Evolutionary conservation across 2,329 filamentous ascomycete species (phyloP), one percentile per base, ranked within the genome.

Genomic region (Ophiostoma piceae): DNA sequence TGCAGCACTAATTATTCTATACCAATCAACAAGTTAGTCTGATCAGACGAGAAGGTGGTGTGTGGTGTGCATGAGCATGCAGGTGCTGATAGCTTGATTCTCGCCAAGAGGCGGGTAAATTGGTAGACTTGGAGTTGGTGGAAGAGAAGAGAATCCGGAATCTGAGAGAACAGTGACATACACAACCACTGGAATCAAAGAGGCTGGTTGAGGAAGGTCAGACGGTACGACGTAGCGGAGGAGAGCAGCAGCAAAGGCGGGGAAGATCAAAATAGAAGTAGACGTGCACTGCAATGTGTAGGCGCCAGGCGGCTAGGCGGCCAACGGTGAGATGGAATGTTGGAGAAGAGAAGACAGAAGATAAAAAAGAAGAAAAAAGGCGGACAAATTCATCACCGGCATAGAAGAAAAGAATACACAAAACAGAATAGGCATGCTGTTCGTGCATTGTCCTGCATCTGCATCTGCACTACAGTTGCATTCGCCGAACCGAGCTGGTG

Each of bases 11-110:
- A 29, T 2, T 29, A 29, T 2, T 29, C 26, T 29, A 29, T 29
- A 29, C 26, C 26, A 29, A 29, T 29, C 26, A 14, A n/a, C 5
- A 12, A 47, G 43, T 14, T 47, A 47, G 43, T 47, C 43, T 16
- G 26, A 29, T 47, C 5, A 5, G 51, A 8, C 51, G 3, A 57
- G 51, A 62, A 62, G 57, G 12, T 62, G 57, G 57, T 62, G 57
- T 62, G 57, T 32, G 57, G 57, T 62, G 26, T 62, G 57, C 60
- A 41, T 65, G 62, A n/a, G 35, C n/a, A 65, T 65, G 62, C 62
- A 65, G 60, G 62, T 65, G 62, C 11, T 41, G 62, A 39, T 64
- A 64, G 62, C 62, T 65, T 65, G 62, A 57, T 64, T 65, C 35
- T 65, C 35, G 62, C 62, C 62, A 65, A 65, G 62, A 65, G 32